A percentile compares a stretch with the other conserved stretches of the same genome.
Evolutionary conservation across 164 flowering plant genomes (phyloP).

Genomic region (Annona squamosa): DNA sequence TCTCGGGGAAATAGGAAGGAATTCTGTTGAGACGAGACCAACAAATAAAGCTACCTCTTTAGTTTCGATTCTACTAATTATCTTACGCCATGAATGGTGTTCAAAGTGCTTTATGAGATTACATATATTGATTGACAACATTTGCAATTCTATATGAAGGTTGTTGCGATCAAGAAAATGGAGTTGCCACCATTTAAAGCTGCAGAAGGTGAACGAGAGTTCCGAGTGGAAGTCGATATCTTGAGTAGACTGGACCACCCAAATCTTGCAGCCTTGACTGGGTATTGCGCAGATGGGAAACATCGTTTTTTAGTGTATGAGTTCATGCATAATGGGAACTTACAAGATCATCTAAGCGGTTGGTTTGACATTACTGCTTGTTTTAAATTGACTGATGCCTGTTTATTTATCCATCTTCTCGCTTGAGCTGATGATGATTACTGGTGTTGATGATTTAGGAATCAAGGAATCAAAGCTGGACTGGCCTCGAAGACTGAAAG

Average conservation of each 20-base stretch:
- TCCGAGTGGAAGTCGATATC: constrained; percentile 95
- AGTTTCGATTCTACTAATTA: neutral
- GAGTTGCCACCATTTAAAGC: constrained; percentile 73
- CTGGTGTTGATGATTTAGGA: constrained; percentile 29
- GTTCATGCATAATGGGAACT: constrained; percentile 82
- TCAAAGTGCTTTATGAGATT: neutral
- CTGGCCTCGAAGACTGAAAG: constrained; percentile 78
- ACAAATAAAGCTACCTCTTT: neutral
- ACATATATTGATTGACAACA: neutral
- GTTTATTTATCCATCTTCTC: constrained; percentile 4
- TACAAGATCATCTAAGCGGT: constrained; percentile 91
- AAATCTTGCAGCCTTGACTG: constrained; percentile 80
- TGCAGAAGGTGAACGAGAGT: constrained; percentile 95
- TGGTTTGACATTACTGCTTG: constrained; percentile 6
- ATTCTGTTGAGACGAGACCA: neutral
- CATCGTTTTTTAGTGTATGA: constrained; percentile 92
- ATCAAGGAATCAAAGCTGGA: constrained; percentile 67
- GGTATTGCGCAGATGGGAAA: constrained; percentile 97
- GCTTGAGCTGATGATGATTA: neutral
- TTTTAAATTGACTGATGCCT: neutral
- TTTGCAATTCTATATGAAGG: constrained; percentile 27
- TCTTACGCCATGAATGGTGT: neutral
- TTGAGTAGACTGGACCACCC: constrained; percentile 94
- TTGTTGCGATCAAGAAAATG: constrained; percentile 98
- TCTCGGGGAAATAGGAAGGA: neutral